Conservation (phyloP, 345 rosid genomes). For the Eucalyptus cloeziana region DNA sequence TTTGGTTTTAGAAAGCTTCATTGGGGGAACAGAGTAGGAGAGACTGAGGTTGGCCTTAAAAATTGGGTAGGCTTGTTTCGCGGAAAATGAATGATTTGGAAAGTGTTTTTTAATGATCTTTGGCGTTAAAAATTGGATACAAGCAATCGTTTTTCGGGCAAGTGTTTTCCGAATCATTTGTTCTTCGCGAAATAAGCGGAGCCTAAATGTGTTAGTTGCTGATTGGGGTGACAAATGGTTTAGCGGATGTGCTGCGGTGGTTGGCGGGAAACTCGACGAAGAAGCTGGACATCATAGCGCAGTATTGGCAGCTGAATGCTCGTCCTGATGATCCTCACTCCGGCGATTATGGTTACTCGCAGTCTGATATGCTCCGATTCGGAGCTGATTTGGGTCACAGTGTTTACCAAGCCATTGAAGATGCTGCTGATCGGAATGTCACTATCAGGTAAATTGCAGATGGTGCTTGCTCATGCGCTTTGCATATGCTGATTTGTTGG, state of each 20-base stretch:
- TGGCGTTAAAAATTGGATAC: no score
- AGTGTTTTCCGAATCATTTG: no score
- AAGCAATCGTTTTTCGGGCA: no score
- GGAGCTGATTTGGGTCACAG: slow-evolving; percentile 41
- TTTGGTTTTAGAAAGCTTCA: no score
- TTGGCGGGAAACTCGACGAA: slow-evolving; percentile 58
- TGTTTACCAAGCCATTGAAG: slow-evolving; percentile 45
- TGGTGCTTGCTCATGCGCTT: neutral
- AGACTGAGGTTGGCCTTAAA: no score
- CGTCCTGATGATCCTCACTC: slow-evolving; percentile 56
- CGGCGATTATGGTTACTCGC: slow-evolving; percentile 69
- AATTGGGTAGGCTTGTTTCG: no score
- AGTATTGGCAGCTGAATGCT: slow-evolving; percentile 76
- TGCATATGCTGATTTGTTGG: fast-evolving
- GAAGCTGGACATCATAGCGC: slow-evolving; percentile 64
- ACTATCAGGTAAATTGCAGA: slow-evolving; percentile 30
- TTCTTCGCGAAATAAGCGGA: no score
- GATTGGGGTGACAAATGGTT: neutral
- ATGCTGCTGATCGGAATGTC: slow-evolving; percentile 54
- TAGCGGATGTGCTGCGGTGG: slow-evolving; percentile 74
- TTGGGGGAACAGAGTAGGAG: no score
- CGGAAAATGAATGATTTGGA: no score
- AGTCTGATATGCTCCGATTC: slow-evolving; percentile 27
- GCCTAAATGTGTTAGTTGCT: no score
- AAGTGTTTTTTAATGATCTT: no score